Evolutionary conservation across 139 green algal species (phyloP).

Genomic region (Pycnococcus provasolii): DNA sequence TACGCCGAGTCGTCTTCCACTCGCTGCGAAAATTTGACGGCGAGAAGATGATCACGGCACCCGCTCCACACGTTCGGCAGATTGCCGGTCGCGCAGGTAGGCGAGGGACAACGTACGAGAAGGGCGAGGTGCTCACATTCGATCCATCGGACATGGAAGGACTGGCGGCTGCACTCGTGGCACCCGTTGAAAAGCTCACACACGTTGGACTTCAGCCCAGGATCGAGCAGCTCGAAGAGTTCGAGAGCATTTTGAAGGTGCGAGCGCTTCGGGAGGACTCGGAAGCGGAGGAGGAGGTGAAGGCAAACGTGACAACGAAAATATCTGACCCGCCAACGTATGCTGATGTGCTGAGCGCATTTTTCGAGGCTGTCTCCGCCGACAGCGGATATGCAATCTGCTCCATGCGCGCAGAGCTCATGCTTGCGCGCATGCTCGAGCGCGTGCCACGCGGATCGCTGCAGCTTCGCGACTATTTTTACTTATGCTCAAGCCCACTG

Average conservation of each 20-base stretch:
- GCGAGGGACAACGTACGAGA: conserved; percentile 22
- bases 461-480: no score
- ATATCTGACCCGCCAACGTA: no score
- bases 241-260: conserved; percentile 17
- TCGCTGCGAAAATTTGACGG: conserved; percentile 66
- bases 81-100: conserved; percentile 41
- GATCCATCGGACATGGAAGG: conserved; percentile 10
- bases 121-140: conserved; percentile 14
- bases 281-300: no score
- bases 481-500: no score
- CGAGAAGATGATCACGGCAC: conserved; percentile 26
- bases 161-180: conserved; percentile 15
- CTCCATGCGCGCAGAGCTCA: no score
- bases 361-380: no score
- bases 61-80: conserved; percentile 40
- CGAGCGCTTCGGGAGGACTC: no score
- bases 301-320: no score
- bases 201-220: conserved; percentile 32
- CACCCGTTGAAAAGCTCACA: not conserved
- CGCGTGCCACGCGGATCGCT: no score
- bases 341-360: no score
- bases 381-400: no score
- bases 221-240: conserved; percentile 54
- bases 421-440: no score
- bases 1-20: conserved; percentile 78